Percentiles rank a stretch among this genome's conserved stretches.
These are phyloP conservation scores for Aspergillus olivimuriae DNA, from an alignment of 495 filamentous ascomycete species.

Conservation along the genomic window DNA sequence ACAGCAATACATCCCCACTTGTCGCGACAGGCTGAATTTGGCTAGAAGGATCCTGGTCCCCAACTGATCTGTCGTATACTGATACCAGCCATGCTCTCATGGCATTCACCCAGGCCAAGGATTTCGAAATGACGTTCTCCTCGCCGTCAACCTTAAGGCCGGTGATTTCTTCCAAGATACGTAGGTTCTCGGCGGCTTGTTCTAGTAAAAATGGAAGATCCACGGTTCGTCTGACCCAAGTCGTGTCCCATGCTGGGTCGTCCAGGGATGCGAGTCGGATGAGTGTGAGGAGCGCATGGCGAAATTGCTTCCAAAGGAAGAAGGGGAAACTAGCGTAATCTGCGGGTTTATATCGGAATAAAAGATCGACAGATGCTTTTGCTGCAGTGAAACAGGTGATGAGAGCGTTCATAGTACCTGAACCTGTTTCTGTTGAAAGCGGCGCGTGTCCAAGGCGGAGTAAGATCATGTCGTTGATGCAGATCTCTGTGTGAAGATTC, in stretches of 20 bases:
- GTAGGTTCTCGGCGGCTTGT: constrained; percentile 15
- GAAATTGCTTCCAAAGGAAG: constrained; percentile 11
- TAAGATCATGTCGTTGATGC: constrained; percentile 19
- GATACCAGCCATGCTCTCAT: not conserved
- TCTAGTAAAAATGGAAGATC: constrained; percentile 26
- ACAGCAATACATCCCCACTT: not conserved
- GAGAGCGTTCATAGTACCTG: constrained; percentile 7
- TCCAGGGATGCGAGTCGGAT: constrained; percentile 23
- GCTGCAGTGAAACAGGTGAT: constrained; percentile 12
- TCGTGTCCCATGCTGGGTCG: constrained; percentile 31
- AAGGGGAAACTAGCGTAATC: constrained; percentile 19
- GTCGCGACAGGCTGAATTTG: not conserved
- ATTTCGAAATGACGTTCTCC: constrained; percentile 2
- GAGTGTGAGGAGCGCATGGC: constrained; percentile 19
- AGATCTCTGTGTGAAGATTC: constrained; percentile 20
- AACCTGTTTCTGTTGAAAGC: constrained; percentile 11
- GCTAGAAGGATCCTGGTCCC: not conserved
- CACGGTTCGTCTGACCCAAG: constrained; percentile 15
- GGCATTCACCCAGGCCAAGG: not conserved
- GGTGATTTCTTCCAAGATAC: not conserved
- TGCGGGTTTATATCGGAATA: constrained; percentile 14
- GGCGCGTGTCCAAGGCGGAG: constrained; percentile 25
- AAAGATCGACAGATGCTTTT: constrained; percentile 21
- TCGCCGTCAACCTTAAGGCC: not conserved
- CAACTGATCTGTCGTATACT: not conserved